Percentiles rank a stretch among this genome's conserved stretches.
Evolutionary conservation across 306 rosid species (phyloP).

Genomic region (Morella rubra): DNA sequence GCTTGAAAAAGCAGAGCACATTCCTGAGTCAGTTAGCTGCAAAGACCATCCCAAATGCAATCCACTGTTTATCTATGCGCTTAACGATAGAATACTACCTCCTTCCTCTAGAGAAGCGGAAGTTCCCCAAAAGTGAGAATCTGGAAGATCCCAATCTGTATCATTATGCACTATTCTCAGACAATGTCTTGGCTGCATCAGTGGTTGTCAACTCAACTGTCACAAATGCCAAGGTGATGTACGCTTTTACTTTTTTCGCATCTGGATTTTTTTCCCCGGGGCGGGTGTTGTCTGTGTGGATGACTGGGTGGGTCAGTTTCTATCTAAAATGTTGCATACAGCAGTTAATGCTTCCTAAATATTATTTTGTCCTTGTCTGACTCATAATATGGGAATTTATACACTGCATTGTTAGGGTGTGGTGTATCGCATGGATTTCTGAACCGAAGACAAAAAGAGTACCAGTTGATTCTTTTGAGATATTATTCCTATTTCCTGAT

Average conservation of each 20-base stretch:
- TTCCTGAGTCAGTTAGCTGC: constrained; percentile 95
- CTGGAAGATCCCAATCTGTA: constrained; percentile 73
- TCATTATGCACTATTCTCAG: constrained; percentile 93
- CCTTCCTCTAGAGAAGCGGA: constrained; percentile 73
- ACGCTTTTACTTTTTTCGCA: constrained; percentile 12
- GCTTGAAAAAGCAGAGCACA: constrained; percentile 86
- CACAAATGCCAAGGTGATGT: constrained; percentile 75
- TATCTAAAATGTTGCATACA: constrained; percentile 11
- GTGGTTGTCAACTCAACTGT: constrained; percentile 90
- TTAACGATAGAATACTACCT: constrained; percentile 87
- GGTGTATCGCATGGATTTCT: no score
- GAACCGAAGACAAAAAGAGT: no score
- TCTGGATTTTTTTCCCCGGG: not conserved
- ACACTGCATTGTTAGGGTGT: no score
- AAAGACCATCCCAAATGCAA: constrained; percentile 85
- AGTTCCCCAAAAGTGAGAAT: constrained; percentile 79
- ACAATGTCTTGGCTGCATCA: constrained; percentile 96
- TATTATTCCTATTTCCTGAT: not conserved
- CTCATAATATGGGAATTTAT: no score
- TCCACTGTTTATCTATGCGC: constrained; percentile 90
- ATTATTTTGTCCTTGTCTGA: no score
- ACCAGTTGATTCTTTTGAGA: no score
- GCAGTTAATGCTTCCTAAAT: not conserved
- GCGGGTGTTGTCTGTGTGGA: not conserved
- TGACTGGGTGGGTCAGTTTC: constrained; percentile 3